These are phyloP conservation scores for Aspergillus cristatus DNA, from an alignment of 495 filamentous ascomycete genomes.

Conservation along the genomic window DNA sequence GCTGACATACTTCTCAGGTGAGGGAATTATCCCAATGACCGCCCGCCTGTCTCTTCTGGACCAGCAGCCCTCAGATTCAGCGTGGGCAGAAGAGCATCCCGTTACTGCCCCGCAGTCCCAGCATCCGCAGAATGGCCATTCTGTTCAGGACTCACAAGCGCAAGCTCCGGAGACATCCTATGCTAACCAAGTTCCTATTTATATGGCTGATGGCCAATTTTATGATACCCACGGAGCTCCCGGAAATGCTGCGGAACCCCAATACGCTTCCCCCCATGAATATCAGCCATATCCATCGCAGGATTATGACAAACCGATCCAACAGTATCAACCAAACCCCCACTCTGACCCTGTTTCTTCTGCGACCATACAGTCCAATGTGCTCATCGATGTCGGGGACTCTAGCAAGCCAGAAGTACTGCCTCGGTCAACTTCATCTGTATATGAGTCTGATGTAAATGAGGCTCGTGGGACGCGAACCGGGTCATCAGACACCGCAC, in stretches of 20 bases:
- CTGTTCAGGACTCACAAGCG: neutral
- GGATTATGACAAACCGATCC: slow-evolving; percentile 9
- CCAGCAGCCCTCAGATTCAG: slow-evolving; percentile 14
- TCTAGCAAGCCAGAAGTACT: slow-evolving; percentile 3
- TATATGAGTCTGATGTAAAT: slow-evolving; percentile 9
- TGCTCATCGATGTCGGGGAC: slow-evolving; percentile 29
- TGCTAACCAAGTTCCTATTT: neutral
- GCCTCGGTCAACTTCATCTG: slow-evolving; percentile 6
- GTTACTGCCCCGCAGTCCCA: slow-evolving; percentile 1
- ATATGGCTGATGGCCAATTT: neutral
- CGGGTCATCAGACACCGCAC: slow-evolving; percentile 1
- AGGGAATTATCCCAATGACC: slow-evolving; percentile 40
- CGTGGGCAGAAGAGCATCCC: slow-evolving; percentile 15
- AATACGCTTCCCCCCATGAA: slow-evolving; percentile 1
- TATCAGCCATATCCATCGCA: slow-evolving; percentile 3
- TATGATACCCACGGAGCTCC: slow-evolving; percentile 10
- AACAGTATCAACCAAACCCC: slow-evolving; percentile 13
- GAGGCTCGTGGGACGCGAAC: neutral
- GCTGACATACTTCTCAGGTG: slow-evolving; percentile 26
- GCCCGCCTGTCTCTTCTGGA: slow-evolving; percentile 35
- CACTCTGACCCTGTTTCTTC: slow-evolving; percentile 19
- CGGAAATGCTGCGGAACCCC: slow-evolving; percentile 9
- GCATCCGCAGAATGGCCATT: neutral
- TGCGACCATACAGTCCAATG: slow-evolving; percentile 25
- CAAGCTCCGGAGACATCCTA: neutral